These are phyloP conservation scores for Tetrahymena elliotti DNA, from an alignment of 73 alveolate species.

Conservation along the genomic window DNA sequence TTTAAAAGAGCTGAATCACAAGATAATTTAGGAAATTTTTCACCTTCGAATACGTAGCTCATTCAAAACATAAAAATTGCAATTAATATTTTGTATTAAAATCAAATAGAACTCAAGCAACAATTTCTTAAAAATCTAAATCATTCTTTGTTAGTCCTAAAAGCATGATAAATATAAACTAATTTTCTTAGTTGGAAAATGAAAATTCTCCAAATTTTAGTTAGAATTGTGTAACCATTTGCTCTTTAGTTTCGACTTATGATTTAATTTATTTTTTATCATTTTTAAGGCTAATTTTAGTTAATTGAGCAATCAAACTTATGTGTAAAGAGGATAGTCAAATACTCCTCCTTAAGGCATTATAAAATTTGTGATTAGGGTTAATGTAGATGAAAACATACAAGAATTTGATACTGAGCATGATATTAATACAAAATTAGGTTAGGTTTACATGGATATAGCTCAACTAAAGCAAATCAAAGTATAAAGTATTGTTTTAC, in stretches of 20 bases:
- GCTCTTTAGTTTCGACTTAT: background rate
- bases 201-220: background rate
- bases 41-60: background rate
- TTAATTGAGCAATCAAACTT: background rate
- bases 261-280: background rate
- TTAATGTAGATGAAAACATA: background rate
- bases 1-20: background rate
- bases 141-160: background rate
- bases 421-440: background rate
- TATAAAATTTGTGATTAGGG: background rate
- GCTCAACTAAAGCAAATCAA: background rate
- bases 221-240: background rate
- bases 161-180: background rate
- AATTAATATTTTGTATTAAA: too few relatives aligned
- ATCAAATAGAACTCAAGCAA: background rate
- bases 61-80: too few relatives aligned
- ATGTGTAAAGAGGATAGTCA: background rate
- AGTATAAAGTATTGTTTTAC: background rate
- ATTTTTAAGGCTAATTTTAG: background rate
- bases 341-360: background rate
- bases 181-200: background rate
- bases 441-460: background rate
- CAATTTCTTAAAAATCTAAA: background rate
- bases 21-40: background rate
- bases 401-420: background rate